A percentile compares a stretch with the other conserved stretches of the same genome.
phyloP scores from a whole-genome alignment of 345 rosid species.

The Mallotus nudiflorus region DNA sequence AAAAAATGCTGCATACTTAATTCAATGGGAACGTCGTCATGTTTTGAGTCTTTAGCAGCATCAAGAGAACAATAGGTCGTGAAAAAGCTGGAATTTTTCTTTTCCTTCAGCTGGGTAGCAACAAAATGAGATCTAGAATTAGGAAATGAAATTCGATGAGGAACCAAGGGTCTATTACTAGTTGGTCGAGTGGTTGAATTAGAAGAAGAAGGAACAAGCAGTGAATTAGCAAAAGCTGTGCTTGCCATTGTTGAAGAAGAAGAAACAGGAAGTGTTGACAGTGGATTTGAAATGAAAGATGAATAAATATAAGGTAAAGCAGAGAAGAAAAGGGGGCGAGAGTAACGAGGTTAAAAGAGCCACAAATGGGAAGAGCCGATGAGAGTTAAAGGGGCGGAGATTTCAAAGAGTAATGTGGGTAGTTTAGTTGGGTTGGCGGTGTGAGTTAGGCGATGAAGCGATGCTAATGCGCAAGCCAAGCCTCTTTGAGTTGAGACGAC shows the following conservation, averaged over 20 bases:
- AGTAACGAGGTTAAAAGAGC: neutral
- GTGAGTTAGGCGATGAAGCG: too few relatives aligned
- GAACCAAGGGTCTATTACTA: conserved; percentile 6
- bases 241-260: conserved; percentile 11
- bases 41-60: conserved; percentile 31
- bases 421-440: too few relatives aligned
- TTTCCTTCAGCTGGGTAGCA: conserved; percentile 11
- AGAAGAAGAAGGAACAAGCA: conserved; percentile 20
- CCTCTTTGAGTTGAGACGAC: too few relatives aligned
- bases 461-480: too few relatives aligned
- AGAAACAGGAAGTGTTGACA: neutral
- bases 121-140: conserved; percentile 7
- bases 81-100: conserved; percentile 16
- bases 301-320: neutral
- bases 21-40: conserved; percentile 45
- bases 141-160: conserved; percentile 20
- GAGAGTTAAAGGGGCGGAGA: too few relatives aligned
- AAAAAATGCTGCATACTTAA: conserved; percentile 30
- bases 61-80: conserved; percentile 36
- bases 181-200: neutral
- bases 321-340: neutral
- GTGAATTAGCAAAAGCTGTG: conserved; percentile 17
- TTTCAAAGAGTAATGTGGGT: too few relatives aligned
- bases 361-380: too few relatives aligned
- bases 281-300: neutral